Evolutionary conservation across 2,329 filamentous ascomycete species (phyloP), one percentile per base, ranked within the genome.

Genomic region (Clonostachys rosea): DNA sequence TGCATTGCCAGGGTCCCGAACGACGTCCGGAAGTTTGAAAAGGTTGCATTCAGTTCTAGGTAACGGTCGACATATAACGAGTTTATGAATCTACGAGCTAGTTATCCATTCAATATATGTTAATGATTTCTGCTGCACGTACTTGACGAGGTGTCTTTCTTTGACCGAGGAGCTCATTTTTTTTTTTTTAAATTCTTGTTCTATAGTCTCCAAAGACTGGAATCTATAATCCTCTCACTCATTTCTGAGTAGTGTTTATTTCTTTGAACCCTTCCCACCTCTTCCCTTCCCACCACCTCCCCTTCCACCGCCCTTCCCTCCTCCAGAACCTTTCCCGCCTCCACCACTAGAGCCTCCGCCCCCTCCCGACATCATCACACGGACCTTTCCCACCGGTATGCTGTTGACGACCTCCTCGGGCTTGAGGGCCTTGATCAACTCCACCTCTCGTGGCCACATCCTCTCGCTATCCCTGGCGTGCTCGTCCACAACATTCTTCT

Each of bases 371-470:
- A 87, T 81, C 81, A 95, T 87, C 37, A 95, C 81, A 57, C 87
- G 81, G 36, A 94, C 80, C 63, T 88, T 92, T 34, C 84, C 78
- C 1, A 95, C 89, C 0, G 90, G 88, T 53, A 96, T 79, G 5
- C 82, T 79, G 55, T 92, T 91, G 47, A 91, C 80, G 14, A 90
- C 79, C 68, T 96, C 91, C 50, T 88, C 84, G 18, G 89, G 82
- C 67, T 91, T 94, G 72, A 91, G 83, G 0, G 74, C 81, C 67
- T 86, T 87, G 51, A 97, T 78, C 35, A 96, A 69, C 63, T 96
- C 91, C n/a, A 87, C 79, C 66, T 97, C 94, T 14, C 84, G 73
- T 1, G 88, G 89, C 83, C 90, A 94, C 65, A 95, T 88, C 58
- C 79, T 81, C 71, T 95, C 90, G 11, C 73, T 75, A 58, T 87